Percentiles rank a stretch among this genome's conserved stretches.
phyloP scores from a whole-genome alignment of 2,329 filamentous ascomycete species.

The Fusarium setosum region DNA sequence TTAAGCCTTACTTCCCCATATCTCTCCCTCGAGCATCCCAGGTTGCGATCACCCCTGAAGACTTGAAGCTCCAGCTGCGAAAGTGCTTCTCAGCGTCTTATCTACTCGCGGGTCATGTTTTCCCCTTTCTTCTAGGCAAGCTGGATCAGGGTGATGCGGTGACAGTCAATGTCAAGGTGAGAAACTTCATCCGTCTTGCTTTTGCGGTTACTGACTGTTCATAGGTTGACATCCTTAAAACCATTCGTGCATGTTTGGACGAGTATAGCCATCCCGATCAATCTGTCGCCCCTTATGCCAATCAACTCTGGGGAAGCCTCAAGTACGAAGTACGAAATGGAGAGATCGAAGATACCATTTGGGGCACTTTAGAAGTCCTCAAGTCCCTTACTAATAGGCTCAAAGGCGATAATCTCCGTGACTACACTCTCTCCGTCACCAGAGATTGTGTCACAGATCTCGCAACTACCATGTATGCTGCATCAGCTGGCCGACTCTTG shows the following conservation, averaged over 20 bases:
- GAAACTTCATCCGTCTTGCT: background rate
- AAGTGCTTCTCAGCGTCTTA: conserved; percentile 64
- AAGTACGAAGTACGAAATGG: conserved; percentile 73
- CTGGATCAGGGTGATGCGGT: conserved; percentile 69
- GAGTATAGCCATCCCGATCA: conserved; percentile 59
- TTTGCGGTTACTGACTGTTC: conserved; percentile 12
- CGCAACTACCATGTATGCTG: conserved; percentile 63
- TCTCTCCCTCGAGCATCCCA: conserved; percentile 63
- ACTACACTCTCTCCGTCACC: conserved; percentile 61
- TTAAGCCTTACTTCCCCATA: conserved; percentile 72
- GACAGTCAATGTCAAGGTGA: conserved; percentile 67
- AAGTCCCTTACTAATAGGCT: conserved; percentile 60
- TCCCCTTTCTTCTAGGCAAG: conserved; percentile 67
- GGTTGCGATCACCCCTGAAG: conserved; percentile 65
- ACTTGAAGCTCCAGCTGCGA: conserved; percentile 65
- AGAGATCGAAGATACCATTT: conserved; percentile 67
- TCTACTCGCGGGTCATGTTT: conserved; percentile 56
- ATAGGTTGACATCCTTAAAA: conserved; percentile 66
- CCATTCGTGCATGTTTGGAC: conserved; percentile 64
- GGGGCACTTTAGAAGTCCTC: conserved; percentile 66
- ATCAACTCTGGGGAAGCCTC: conserved; percentile 68
- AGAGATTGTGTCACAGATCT: conserved; percentile 66
- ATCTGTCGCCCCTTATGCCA: conserved; percentile 60
- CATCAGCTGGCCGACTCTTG: conserved; percentile 63
- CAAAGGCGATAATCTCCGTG: conserved; percentile 55